Percentiles rank a stretch among this genome's conserved stretches.
phyloP scores from a whole-genome alignment of 306 rosid genomes.

The Hippophae rhamnoides region DNA sequence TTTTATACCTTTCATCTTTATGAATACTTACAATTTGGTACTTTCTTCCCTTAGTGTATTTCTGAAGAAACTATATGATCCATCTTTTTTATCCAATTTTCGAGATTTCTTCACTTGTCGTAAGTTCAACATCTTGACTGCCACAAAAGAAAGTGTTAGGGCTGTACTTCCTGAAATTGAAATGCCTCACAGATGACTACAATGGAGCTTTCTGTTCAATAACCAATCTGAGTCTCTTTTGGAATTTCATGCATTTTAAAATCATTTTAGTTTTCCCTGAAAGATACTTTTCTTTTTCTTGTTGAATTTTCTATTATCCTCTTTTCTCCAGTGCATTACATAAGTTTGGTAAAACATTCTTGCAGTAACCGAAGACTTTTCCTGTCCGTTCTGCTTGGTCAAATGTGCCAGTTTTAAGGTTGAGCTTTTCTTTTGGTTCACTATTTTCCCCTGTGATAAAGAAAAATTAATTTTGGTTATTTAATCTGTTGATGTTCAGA shows the following conservation, averaged over 20 bases:
- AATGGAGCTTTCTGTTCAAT: not conserved
- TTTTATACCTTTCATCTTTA: too few relatives aligned
- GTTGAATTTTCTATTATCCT: not conserved
- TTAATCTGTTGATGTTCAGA: conserved; percentile 14
- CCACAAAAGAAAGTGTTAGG: too few relatives aligned
- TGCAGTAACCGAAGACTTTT: conserved; percentile 74
- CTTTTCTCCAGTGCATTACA: not conserved
- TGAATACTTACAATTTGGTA: too few relatives aligned
- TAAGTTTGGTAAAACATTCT: conserved; percentile 15
- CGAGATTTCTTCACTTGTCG: too few relatives aligned
- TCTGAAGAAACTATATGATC: too few relatives aligned
- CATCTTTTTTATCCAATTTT: too few relatives aligned
- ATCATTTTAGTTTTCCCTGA: not conserved
- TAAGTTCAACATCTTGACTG: too few relatives aligned
- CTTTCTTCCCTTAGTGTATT: too few relatives aligned
- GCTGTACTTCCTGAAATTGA: too few relatives aligned
- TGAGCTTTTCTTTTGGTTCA: conserved; percentile 12
- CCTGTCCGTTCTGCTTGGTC: conserved; percentile 75
- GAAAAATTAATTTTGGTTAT: conserved; percentile 11
- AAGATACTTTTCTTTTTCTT: not conserved
- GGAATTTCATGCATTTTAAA: too few relatives aligned
- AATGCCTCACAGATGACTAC: too few relatives aligned
- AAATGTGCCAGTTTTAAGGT: conserved; percentile 80
- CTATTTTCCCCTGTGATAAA: conserved; percentile 2
- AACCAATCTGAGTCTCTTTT: not conserved